phyloP scores from a whole-genome alignment of 2,329 filamentous ascomycete genomes.

The Talaromyces funiculosus region DNA sequence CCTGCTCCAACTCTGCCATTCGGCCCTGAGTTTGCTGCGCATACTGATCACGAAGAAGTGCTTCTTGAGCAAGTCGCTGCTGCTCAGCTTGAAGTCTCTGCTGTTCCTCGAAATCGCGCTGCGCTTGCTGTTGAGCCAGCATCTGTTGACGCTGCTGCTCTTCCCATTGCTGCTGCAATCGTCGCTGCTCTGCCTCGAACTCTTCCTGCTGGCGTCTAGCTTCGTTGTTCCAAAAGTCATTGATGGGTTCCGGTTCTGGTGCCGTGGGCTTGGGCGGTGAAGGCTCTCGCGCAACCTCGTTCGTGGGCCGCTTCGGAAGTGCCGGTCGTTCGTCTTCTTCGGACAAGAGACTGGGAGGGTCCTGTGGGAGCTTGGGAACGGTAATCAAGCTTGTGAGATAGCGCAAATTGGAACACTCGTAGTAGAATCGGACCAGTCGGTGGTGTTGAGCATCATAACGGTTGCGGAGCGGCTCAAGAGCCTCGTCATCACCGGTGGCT shows the following conservation, averaged over 20 bases:
- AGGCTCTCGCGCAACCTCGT: slow-evolving; percentile 64
- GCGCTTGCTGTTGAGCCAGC: slow-evolving; percentile 74
- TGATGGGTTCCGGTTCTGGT: slow-evolving; percentile 82
- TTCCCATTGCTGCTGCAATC: slow-evolving; percentile 81
- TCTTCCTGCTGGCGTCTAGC: slow-evolving; percentile 86
- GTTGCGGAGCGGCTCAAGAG: slow-evolving; percentile 76
- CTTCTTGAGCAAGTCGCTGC: slow-evolving; percentile 83
- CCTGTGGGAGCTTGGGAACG: slow-evolving; percentile 89
- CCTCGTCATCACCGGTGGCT: slow-evolving; percentile 91
- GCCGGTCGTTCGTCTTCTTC: slow-evolving; percentile 81
- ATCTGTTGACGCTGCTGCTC: slow-evolving; percentile 76
- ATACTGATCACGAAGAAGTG: slow-evolving; percentile 79
- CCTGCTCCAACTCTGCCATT: slow-evolving; percentile 89
- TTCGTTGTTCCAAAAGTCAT: slow-evolving; percentile 96
- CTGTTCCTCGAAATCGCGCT: slow-evolving; percentile 94
- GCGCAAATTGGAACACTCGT: slow-evolving; percentile 95
- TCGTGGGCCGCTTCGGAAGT: slow-evolving; percentile 67
- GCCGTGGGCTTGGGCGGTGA: slow-evolving; percentile 61
- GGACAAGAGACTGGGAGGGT: slow-evolving; percentile 79
- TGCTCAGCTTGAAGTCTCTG: slow-evolving; percentile 83
- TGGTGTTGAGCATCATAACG: slow-evolving; percentile 96
- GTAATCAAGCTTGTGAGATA: slow-evolving; percentile 96
- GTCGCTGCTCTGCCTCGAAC: slow-evolving; percentile 88
- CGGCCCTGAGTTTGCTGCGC: slow-evolving; percentile 92
- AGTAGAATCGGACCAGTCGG: slow-evolving; percentile 95